A percentile compares a stretch with the other conserved stretches of the same genome.
phyloP scores from a whole-genome alignment of 164 flowering plant species.

The Santalum album region DNA sequence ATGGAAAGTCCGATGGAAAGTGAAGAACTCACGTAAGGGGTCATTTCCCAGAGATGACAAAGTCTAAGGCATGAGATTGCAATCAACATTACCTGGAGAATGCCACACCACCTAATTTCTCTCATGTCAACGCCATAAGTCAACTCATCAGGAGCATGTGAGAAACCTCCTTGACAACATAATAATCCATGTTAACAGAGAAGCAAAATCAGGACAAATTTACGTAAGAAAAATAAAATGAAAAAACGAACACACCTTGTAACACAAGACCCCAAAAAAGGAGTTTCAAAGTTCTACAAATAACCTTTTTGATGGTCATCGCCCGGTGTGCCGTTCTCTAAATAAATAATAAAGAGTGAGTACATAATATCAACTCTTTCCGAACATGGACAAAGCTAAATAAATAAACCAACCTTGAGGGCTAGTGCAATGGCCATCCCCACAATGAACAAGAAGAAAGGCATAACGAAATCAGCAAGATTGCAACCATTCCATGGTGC shows the following conservation, averaged over 20 bases:
- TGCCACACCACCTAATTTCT: slow-evolving; percentile 70
- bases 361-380: not conserved
- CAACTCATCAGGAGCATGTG: slow-evolving; percentile 80
- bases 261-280: slow-evolving; percentile 76
- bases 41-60: not conserved
- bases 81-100: slow-evolving; percentile 62
- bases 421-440: slow-evolving; percentile 86
- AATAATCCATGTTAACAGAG: not conserved
- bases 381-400: not conserved
- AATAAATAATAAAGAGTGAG: not conserved
- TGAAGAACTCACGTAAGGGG: too few relatives aligned
- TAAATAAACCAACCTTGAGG: slow-evolving; percentile 46
- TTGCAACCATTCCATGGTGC: slow-evolving; percentile 94
- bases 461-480: slow-evolving; percentile 94
- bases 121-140: slow-evolving; percentile 83
- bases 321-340: slow-evolving; percentile 45
- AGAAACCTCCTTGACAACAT: slow-evolving; percentile 55
- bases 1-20: too few relatives aligned
- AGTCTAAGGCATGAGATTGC: not conserved
- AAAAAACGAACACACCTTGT: slow-evolving; percentile 47
- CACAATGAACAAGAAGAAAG: slow-evolving; percentile 84
- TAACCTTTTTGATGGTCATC: slow-evolving; percentile 43
- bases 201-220: not conserved
- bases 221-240: not conserved
- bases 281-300: slow-evolving; percentile 62